Conservation (phyloP, 257 asterid genomes). For the Solanum chiquidenum region DNA sequence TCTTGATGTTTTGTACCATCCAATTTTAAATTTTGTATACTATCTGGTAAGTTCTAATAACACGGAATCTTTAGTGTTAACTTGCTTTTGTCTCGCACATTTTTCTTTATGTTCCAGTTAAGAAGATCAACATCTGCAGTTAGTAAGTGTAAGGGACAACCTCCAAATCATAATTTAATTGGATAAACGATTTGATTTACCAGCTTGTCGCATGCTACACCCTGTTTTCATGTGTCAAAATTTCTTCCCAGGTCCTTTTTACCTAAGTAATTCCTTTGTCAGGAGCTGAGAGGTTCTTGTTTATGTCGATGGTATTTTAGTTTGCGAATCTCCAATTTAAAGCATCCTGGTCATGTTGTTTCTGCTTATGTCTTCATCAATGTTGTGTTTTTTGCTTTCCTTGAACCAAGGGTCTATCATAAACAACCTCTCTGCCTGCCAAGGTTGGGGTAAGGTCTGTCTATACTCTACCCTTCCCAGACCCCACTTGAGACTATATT, state of each 20-base stretch:
- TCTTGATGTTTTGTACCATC: slow-evolving; percentile 86
- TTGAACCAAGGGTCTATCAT: not conserved
- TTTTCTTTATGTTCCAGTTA: not conserved
- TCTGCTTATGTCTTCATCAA: not conserved
- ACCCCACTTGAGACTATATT: too few species aligned
- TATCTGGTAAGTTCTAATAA: slow-evolving; percentile 50
- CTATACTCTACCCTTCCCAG: too few species aligned
- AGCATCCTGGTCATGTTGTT: not conserved
- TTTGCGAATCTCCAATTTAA: not conserved
- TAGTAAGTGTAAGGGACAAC: not conserved
- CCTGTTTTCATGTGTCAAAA: not conserved
- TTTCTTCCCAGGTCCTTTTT: not conserved
- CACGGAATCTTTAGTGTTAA: not conserved
- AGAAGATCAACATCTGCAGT: not conserved
- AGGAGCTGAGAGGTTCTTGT: not conserved
- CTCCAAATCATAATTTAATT: not conserved
- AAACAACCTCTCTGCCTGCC: not conserved
- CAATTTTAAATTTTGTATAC: slow-evolving; percentile 62
- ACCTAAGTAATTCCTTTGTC: not conserved
- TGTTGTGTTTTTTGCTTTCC: not conserved
- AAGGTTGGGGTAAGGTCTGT: not conserved
- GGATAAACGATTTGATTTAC: not conserved
- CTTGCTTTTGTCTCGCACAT: not conserved
- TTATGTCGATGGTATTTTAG: not conserved
- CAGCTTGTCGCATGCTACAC: not conserved